Percentiles rank a stretch among this genome's conserved stretches.
Evolutionary conservation across 257 asterid species (phyloP).

Genomic region (Leonotis leonurus): DNA sequence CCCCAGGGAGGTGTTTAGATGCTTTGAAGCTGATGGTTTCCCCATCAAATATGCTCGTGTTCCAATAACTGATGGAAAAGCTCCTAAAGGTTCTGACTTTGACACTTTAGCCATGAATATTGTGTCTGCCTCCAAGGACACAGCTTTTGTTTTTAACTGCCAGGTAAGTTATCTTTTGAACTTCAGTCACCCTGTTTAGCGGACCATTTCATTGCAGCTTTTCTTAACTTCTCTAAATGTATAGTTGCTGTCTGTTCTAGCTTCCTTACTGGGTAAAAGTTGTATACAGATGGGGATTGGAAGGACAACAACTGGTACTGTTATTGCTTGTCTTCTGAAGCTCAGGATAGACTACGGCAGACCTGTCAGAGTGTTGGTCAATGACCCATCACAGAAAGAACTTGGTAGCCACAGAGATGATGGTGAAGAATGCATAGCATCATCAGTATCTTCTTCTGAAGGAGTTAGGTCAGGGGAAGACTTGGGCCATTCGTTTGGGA

Average conservation of each 20-base stretch:
- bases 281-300: constrained; percentile 88
- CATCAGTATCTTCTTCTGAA: constrained; percentile 31
- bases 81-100: constrained; percentile 95
- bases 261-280: constrained; percentile 9
- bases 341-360: constrained; percentile 84
- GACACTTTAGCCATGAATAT: constrained; percentile 73
- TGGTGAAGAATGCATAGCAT: constrained; percentile 39
- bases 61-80: constrained; percentile 98
- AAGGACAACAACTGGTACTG: constrained; percentile 96
- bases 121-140: constrained; percentile 81
- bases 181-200: constrained; percentile 10
- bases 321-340: constrained; percentile 89
- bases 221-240: constrained; percentile 1
- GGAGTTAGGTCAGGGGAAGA: constrained; percentile 38
- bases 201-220: constrained; percentile 4
- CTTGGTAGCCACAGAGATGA: constrained; percentile 35
- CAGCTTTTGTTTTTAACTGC: constrained; percentile 94
- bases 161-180: constrained; percentile 47
- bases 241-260: constrained; percentile 18
- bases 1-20: constrained; percentile 84
- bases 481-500: constrained; percentile 67
- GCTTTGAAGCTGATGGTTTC: constrained; percentile 74
- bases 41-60: constrained; percentile 95
- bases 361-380: constrained; percentile 63
- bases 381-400: constrained; percentile 42